Evolutionary conservation across 306 rosid genomes (phyloP).

Genomic region (Ziziphus jujuba): DNA sequence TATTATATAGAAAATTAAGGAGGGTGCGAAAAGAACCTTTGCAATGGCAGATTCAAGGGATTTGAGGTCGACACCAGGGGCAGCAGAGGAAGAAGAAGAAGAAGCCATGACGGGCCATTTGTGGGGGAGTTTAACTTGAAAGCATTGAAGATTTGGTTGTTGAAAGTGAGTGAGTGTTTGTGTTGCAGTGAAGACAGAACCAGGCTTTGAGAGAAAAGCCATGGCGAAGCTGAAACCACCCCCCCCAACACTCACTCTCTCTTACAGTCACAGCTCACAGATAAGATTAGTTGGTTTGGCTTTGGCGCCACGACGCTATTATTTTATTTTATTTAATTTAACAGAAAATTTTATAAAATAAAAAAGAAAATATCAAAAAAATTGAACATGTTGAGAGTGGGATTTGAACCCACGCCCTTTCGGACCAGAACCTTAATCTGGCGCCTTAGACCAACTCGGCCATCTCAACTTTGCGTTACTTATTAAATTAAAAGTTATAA

Average conservation of each 20-base stretch:
- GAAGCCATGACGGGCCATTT: constrained; percentile 46
- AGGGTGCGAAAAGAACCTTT: constrained; percentile 43
- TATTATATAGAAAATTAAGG: background rate
- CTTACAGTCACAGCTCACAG: background rate
- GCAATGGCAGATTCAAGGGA: constrained; percentile 73
- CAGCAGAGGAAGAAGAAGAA: constrained; percentile 55
- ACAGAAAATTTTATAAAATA: no score
- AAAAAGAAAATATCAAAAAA: no score
- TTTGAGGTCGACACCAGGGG: constrained; percentile 73
- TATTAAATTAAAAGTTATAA: no score
- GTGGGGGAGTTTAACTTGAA: constrained; percentile 15
- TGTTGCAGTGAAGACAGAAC: constrained; percentile 1
- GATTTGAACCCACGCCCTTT: constrained; percentile 42
- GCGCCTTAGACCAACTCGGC: constrained; percentile 34
- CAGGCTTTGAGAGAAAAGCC: constrained; percentile 24
- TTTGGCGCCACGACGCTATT: constrained; percentile 31
- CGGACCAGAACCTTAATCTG: constrained; percentile 41
- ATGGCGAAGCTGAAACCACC: constrained; percentile 13
- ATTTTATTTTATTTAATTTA: no score
- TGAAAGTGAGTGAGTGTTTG: constrained; percentile 7
- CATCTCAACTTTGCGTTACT: constrained; percentile 29
- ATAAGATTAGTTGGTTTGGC: constrained; percentile 36
- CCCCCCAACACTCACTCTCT: no score
- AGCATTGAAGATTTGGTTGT: background rate
- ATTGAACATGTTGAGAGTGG: constrained; percentile 53